phyloP scores from a whole-genome alignment of 257 asterid species.

The Penstemon barbatus region DNA sequence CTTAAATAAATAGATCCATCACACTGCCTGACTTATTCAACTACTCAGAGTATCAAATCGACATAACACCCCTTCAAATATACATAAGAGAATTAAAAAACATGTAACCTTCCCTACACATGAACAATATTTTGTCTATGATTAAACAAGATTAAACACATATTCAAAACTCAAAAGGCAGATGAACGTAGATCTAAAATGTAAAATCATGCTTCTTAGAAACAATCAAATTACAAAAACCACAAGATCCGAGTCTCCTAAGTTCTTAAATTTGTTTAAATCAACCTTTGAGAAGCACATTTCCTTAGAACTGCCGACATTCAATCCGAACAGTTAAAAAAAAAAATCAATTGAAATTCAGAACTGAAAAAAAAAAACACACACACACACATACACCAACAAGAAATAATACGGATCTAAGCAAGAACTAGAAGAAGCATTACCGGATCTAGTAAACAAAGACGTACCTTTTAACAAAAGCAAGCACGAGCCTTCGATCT shows the following conservation, averaged over 20 bases:
- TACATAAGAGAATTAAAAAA: no score
- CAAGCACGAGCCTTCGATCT: conserved; percentile 15
- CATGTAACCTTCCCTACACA: no score
- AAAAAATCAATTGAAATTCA: not conserved
- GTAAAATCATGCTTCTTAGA: not conserved
- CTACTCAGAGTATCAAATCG: no score
- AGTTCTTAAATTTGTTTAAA: not conserved
- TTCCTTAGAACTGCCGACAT: conserved; percentile 1
- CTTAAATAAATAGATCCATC: no score
- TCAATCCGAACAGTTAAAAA: not conserved
- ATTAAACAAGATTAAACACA: not conserved
- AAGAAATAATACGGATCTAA: conserved; percentile 20
- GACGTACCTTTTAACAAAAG: conserved; percentile 30
- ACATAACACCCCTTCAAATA: no score
- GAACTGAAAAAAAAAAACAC: not conserved
- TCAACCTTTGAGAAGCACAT: not conserved
- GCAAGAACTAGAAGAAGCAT: not conserved
- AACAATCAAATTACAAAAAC: not conserved
- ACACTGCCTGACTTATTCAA: no score
- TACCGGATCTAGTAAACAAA: conserved; percentile 22
- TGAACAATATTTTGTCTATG: not conserved
- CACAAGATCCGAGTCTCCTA: conserved; percentile 27
- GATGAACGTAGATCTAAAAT: conserved; percentile 13
- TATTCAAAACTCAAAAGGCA: not conserved
- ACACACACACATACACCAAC: not conserved